These are phyloP conservation scores for Fraxinus paxiana DNA, from an alignment of 305 asterid genomes.

Conservation along the genomic window DNA sequence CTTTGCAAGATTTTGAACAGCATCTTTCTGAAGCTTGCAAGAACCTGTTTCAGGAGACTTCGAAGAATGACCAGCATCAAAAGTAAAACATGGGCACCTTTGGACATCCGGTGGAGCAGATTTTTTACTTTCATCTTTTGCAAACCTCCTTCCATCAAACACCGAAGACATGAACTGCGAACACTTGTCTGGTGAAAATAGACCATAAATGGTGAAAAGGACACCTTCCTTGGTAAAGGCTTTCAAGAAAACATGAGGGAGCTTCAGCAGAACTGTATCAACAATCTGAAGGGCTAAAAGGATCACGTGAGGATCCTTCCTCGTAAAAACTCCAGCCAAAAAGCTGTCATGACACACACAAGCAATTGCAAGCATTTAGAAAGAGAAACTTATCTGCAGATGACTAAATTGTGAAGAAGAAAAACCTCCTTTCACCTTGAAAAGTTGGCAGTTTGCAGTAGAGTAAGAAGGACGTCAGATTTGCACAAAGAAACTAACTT, in stretches of 20 bases:
- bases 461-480: slow-evolving; percentile 54
- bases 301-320: slow-evolving; percentile 81
- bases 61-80: slow-evolving; percentile 42
- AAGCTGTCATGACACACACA: slow-evolving; percentile 47
- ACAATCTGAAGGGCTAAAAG: slow-evolving; percentile 73
- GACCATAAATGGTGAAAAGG: slow-evolving; percentile 60
- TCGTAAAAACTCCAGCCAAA: slow-evolving; percentile 86
- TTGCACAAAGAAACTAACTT: slow-evolving; percentile 81
- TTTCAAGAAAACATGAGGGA: slow-evolving; percentile 56
- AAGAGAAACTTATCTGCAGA: neutral
- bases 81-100: slow-evolving; percentile 74
- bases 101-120: slow-evolving; percentile 37
- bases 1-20: slow-evolving; percentile 64
- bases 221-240: slow-evolving; percentile 91
- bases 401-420: slow-evolving; percentile 19
- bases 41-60: slow-evolving; percentile 33
- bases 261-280: slow-evolving; percentile 68
- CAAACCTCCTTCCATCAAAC: slow-evolving; percentile 45
- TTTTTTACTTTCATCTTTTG: slow-evolving; percentile 34
- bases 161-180: slow-evolving; percentile 46
- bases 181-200: slow-evolving; percentile 55
- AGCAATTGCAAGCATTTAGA: slow-evolving; percentile 13
- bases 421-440: slow-evolving; percentile 59
- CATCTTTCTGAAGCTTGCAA: slow-evolving; percentile 68
- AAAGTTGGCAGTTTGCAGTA: slow-evolving; percentile 62